phyloP scores from a whole-genome alignment of 371 early-diverging fungal genomes.

The Rhizopus stolonifer region DNA sequence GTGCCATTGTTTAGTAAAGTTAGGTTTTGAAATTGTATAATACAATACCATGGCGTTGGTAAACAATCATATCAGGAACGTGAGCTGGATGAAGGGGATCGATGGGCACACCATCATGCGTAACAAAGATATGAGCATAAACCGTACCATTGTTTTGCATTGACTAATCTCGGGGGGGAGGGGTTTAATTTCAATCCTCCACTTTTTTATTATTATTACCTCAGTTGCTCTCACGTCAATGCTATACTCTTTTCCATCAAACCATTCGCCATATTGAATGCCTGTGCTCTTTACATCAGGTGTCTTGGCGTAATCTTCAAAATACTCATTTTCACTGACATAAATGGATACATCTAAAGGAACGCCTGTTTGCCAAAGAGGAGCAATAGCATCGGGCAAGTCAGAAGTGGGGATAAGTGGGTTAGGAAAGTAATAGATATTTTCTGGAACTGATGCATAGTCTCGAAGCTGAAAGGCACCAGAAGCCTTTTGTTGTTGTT shows the following conservation, averaged over 20 bases:
- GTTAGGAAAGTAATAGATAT: constrained; percentile 41
- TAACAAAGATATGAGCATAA: constrained; percentile 80
- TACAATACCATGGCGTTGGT: constrained; percentile 55
- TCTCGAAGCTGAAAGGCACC: constrained; percentile 24
- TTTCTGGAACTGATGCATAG: constrained; percentile 34
- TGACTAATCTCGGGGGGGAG: no score
- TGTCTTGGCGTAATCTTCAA: constrained; percentile 44
- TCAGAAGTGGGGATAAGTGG: constrained; percentile 27
- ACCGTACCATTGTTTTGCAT: constrained; percentile 82
- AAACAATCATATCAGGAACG: constrained; percentile 45
- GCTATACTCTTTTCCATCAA: constrained; percentile 45
- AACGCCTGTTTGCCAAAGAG: constrained; percentile 37
- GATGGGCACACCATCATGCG: constrained; percentile 49
- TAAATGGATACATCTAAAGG: constrained; percentile 56
- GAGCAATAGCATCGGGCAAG: constrained; percentile 34
- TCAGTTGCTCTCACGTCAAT: constrained; percentile 45
- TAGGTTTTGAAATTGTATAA: no score
- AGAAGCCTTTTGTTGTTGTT: no score
- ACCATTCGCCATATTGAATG: constrained; percentile 60
- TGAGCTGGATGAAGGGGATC: constrained; percentile 47
- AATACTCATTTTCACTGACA: constrained; percentile 53
- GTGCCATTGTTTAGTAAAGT: background rate
- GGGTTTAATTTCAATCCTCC: constrained; percentile 1
- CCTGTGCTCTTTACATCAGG: constrained; percentile 60
- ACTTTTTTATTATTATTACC: constrained; percentile 19